These are phyloP conservation scores for Acaromyces ingoldii DNA, from an alignment of 1,284 basidiomycete species.

Conservation along the genomic window DNA sequence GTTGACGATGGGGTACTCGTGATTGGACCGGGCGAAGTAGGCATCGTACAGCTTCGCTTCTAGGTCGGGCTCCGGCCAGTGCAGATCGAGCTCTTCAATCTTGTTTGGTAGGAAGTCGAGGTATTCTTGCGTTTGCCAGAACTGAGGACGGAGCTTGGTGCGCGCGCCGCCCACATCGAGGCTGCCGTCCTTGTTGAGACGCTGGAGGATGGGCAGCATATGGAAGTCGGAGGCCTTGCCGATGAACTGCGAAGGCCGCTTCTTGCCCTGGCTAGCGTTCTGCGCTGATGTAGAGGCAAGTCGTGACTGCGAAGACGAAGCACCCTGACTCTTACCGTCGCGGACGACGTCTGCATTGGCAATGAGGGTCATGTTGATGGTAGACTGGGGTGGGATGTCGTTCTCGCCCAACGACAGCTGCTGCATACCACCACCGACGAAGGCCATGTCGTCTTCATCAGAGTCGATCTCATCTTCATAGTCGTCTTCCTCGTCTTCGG, in stretches of 20 bases:
- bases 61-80: conserved; percentile 34
- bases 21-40: conserved; percentile 32
- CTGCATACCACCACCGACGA: too few species aligned
- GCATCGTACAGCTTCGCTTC: conserved; percentile 24
- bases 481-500: conserved; percentile 20
- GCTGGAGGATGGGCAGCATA: conserved; percentile 27
- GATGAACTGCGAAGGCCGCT: conserved; percentile 19
- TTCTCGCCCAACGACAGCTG: too few species aligned
- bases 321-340: too few species aligned
- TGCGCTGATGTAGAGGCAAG: not conserved
- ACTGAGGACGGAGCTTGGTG: conserved; percentile 15
- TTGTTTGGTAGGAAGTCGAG: not conserved
- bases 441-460: conserved; percentile 26
- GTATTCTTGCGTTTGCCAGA: conserved; percentile 10
- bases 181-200: conserved; percentile 16
- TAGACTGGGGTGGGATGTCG: too few species aligned
- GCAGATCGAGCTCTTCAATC: conserved; percentile 1
- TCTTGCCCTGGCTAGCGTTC: not conserved
- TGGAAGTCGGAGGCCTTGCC: conserved; percentile 40
- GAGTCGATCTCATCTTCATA: conserved; percentile 21
- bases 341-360: too few species aligned
- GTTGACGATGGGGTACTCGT: conserved; percentile 34
- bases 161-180: conserved; percentile 10
- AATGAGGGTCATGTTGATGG: too few species aligned
- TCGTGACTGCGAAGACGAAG: not conserved